Percentiles rank a stretch among this genome's conserved stretches.
These are phyloP conservation scores for Trichoderma koningii DNA, from an alignment of 2,329 filamentous ascomycete genomes.

Conservation along the genomic window DNA sequence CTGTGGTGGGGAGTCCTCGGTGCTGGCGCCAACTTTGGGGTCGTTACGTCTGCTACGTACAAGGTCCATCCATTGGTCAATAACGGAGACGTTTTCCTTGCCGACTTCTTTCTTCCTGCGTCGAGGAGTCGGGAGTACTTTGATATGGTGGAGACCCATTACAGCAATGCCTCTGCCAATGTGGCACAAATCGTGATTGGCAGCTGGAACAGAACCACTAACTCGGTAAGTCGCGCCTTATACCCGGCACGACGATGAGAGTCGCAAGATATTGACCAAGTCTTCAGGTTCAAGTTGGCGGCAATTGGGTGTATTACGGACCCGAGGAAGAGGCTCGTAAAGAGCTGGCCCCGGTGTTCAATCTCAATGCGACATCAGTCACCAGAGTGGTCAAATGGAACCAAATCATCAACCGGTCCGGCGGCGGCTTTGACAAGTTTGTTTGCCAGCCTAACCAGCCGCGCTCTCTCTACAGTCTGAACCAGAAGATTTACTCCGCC, in stretches of 20 bases:
- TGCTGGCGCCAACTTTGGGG: constrained; percentile 14
- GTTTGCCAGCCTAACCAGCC: constrained; percentile 2
- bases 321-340: constrained; percentile 12
- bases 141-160: constrained; percentile 6
- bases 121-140: constrained; percentile 3
- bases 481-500: constrained; percentile 13
- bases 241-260: too few species aligned
- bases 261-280: not conserved
- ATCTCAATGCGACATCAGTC: not conserved
- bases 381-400: constrained; percentile 6
- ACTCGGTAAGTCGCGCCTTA: not conserved
- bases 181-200: constrained; percentile 1
- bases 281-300: not conserved
- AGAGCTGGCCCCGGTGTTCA: constrained; percentile 2
- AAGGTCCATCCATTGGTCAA: constrained; percentile 8
- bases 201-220: constrained; percentile 9
- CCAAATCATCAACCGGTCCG: not conserved
- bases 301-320: constrained; percentile 7
- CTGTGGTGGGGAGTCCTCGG: constrained; percentile 19
- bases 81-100: constrained; percentile 2
- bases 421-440: not conserved
- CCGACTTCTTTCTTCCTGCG: not conserved
- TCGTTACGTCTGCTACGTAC: constrained; percentile 19
- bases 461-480: constrained; percentile 9
- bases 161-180: not conserved